Evolutionary conservation across 129 eudicot genomes (phyloP).

Genomic region (Mikania micrantha): DNA sequence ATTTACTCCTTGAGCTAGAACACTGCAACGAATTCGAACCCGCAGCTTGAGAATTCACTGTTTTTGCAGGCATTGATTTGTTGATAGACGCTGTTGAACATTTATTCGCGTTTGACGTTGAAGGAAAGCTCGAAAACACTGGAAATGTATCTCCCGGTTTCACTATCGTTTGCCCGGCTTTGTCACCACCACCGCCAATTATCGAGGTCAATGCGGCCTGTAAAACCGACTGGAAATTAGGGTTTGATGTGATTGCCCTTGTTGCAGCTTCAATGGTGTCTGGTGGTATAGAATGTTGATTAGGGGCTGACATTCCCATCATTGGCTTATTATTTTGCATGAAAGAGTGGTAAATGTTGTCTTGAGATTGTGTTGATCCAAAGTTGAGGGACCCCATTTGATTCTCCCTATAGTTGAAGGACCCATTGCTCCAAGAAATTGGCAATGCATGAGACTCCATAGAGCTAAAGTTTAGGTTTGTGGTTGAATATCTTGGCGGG

Average conservation of each 20-base stretch:
- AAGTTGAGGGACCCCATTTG: constrained; percentile 48
- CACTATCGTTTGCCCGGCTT: constrained; percentile 19
- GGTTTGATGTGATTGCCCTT: constrained; percentile 79
- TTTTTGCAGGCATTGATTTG: constrained; percentile 1
- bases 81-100: constrained; percentile 38
- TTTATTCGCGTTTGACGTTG: constrained; percentile 37
- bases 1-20: constrained; percentile 59
- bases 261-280: constrained; percentile 85
- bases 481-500: constrained; percentile 50
- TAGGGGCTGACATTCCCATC: constrained; percentile 17
- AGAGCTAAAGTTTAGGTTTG: constrained; percentile 68
- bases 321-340: constrained; percentile 41
- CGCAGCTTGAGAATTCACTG: constrained; percentile 35
- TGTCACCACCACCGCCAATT: constrained; percentile 37
- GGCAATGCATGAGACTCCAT: constrained; percentile 53
- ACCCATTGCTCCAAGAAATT: constrained; percentile 56
- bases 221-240: constrained; percentile 68
- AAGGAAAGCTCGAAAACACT: constrained; percentile 56
- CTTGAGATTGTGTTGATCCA: constrained; percentile 47
- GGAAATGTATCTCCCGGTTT: constrained; percentile 49
- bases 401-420: constrained; percentile 40
- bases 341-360: constrained; percentile 36
- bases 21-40: constrained; percentile 38
- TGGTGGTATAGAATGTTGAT: constrained; percentile 40
- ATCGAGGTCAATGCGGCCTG: constrained; percentile 72